Conservation (phyloP, 208 protist species). For the Trypanosomatidae sp. region DNA sequence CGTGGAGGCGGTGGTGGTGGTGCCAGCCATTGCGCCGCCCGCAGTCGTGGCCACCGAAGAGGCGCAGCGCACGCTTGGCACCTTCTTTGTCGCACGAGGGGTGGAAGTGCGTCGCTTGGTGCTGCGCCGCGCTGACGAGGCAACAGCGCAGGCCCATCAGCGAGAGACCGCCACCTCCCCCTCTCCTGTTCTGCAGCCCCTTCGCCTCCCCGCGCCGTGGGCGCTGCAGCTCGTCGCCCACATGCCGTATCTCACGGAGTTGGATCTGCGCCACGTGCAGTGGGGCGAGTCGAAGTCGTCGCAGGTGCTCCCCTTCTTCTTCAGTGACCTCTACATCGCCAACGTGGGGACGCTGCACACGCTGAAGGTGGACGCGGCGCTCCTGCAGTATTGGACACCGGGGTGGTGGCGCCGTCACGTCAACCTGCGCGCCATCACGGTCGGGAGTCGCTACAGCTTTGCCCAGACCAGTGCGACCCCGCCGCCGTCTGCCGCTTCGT, state of each 20-base stretch:
- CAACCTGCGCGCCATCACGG: constrained; percentile 46
- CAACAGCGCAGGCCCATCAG: constrained; percentile 39
- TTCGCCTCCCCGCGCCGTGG: constrained; percentile 22
- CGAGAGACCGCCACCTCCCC: constrained; percentile 18
- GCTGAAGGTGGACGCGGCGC: constrained; percentile 63
- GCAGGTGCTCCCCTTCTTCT: constrained; percentile 35
- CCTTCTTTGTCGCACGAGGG: no score
- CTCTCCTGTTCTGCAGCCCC: no score
- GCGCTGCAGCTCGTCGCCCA: constrained; percentile 43
- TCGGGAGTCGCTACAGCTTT: constrained; percentile 33
- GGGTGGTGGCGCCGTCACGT: constrained; percentile 77
- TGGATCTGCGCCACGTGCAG: constrained; percentile 79
- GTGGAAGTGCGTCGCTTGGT: no score
- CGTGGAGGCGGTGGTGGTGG: no score
- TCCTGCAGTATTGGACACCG: constrained; percentile 57
- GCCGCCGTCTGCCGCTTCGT: neutral
- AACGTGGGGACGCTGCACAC: constrained; percentile 43
- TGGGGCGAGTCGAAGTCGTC: constrained; percentile 29
- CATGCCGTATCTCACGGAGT: constrained; percentile 41
- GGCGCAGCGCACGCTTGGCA: no score
- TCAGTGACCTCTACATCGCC: constrained; percentile 70
- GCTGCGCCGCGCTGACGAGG: no score
- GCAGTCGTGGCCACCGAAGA: no score
- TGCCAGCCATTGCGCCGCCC: no score
- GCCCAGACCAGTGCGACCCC: constrained; percentile 26